These are phyloP conservation scores for Paraphysoderma sedebokerense DNA, from an alignment of 371 early-diverging fungal species.

Conservation along the genomic window DNA sequence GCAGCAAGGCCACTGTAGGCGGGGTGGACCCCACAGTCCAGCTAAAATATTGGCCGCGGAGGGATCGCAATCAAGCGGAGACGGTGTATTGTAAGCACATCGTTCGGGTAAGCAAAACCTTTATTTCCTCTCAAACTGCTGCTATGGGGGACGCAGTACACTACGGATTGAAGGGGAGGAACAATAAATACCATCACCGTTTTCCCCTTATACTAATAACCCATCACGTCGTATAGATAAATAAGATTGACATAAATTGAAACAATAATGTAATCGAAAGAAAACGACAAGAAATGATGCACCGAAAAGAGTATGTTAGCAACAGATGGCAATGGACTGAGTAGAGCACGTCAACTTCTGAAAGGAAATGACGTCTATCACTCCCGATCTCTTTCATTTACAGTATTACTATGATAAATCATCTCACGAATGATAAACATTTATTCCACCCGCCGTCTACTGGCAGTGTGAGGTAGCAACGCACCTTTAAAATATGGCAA, in stretches of 20 bases:
- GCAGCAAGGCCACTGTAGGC: constrained; percentile 92
- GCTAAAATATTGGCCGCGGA: constrained; percentile 19
- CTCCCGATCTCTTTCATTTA: background rate
- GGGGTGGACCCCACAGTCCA: constrained; percentile 99
- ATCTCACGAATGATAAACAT: background rate
- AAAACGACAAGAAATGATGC: background rate
- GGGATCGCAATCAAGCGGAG: constrained; percentile 6
- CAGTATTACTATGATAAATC: background rate
- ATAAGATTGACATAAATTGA: background rate
- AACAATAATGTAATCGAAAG: background rate
- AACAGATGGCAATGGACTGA: background rate
- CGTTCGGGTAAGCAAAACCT: background rate
- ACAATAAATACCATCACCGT: constrained; percentile 1
- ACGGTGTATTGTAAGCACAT: constrained; percentile 5
- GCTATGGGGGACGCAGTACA: too few relatives aligned
- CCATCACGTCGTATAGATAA: background rate
- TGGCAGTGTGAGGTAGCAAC: too few relatives aligned
- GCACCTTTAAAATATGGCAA: constrained; percentile 81
- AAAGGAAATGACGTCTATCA: background rate
- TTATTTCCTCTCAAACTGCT: too few relatives aligned
- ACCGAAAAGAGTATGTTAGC: background rate
- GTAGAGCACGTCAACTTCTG: background rate
- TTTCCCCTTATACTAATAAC: background rate
- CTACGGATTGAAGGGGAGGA: too few relatives aligned
- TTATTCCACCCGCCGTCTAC: too few relatives aligned